Conservation (phyloP, 345 rosid species). For the Microcos paniculata region DNA sequence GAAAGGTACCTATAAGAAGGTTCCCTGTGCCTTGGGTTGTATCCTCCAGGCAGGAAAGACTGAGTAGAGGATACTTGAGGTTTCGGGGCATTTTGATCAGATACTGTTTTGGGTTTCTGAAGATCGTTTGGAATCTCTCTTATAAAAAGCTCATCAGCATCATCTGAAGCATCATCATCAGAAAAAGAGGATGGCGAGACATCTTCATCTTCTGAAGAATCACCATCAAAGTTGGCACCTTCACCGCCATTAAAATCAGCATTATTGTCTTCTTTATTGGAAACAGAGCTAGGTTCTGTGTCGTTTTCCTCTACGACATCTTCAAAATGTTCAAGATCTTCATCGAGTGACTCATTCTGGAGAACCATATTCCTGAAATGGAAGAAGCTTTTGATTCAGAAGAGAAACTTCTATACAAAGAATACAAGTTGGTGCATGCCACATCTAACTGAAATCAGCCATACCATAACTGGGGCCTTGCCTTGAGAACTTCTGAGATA, state of each 20-base stretch:
- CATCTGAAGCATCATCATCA: conserved; percentile 66
- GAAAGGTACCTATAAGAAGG: conserved; percentile 73
- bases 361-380: conserved; percentile 72
- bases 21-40: conserved; percentile 91
- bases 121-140: conserved; percentile 31
- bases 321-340: conserved; percentile 91
- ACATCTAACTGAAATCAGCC: conserved; percentile 9
- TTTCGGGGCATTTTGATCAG: conserved; percentile 29
- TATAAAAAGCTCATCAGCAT: conserved; percentile 44
- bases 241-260: conserved; percentile 21
- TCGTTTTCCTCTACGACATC: conserved; percentile 75
- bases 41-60: conserved; percentile 73
- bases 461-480: conserved; percentile 86
- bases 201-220: conserved; percentile 62
- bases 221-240: conserved; percentile 32
- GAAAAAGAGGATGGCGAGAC: conserved; percentile 37
- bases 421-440: not conserved
- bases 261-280: conserved; percentile 36
- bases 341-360: conserved; percentile 81
- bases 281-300: conserved; percentile 24
- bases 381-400: not conserved
- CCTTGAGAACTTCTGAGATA: conserved; percentile 89
- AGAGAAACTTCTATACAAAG: not conserved
- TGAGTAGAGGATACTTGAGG: conserved; percentile 27
- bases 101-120: conserved; percentile 25